Evolutionary conservation across 441 rosid species (phyloP).

Genomic region (Syzygium malaccense): DNA sequence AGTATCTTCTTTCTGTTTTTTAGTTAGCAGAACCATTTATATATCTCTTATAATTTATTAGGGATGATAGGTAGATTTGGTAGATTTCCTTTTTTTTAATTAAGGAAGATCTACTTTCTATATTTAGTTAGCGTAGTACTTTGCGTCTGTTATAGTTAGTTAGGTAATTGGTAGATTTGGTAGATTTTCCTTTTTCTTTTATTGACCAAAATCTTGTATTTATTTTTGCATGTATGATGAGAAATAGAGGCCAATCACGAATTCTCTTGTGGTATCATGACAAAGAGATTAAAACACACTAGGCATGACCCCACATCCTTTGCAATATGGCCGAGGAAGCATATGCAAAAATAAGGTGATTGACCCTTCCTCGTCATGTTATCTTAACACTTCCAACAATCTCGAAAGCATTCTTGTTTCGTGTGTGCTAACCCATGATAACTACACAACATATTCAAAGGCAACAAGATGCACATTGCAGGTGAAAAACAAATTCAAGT

Average conservation of each 20-base stretch:
- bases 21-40: not conserved
- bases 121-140: not conserved
- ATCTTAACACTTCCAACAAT: not conserved
- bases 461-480: not conserved
- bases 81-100: not conserved
- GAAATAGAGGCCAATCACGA: accelerated
- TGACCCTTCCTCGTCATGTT: not conserved
- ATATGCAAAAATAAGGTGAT: not conserved
- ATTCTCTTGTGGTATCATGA: not conserved
- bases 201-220: not conserved
- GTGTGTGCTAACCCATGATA: accelerated
- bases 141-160: not conserved
- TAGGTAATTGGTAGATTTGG: not conserved
- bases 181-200: not conserved
- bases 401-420: not conserved
- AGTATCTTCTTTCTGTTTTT: not conserved
- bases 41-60: not conserved
- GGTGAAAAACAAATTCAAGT: not conserved
- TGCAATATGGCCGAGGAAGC: not conserved
- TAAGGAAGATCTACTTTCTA: not conserved
- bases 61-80: not conserved
- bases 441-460: not conserved
- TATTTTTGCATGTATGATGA: not conserved
- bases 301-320: not conserved
- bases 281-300: accelerated